These are phyloP conservation scores for Colletotrichum musae DNA, from an alignment of 2,329 filamentous ascomycete genomes.

Conservation along the genomic window DNA sequence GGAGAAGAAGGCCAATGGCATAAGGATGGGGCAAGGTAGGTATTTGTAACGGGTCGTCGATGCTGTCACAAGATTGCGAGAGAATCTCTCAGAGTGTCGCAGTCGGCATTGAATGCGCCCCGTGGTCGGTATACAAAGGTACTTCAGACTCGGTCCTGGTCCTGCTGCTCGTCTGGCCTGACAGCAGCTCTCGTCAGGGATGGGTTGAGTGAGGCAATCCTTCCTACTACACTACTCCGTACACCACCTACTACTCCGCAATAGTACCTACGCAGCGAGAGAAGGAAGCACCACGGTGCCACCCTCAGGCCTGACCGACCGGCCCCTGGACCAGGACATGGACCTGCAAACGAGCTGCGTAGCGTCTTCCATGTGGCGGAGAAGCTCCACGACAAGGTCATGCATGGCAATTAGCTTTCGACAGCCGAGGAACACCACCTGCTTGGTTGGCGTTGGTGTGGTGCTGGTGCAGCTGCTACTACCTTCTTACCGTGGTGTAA, in stretches of 20 bases:
- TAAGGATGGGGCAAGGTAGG: constrained; percentile 22
- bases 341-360: too few relatives aligned
- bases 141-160: constrained; percentile 31
- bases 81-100: constrained; percentile 23
- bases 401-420: constrained; percentile 3
- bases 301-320: constrained; percentile 14
- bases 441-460: constrained; percentile 13
- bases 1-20: background rate
- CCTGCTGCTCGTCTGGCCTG: constrained; percentile 11
- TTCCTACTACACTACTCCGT: background rate
- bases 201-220: too few relatives aligned
- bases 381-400: constrained; percentile 30
- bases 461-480: constrained; percentile 1
- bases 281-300: constrained; percentile 14
- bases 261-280: background rate
- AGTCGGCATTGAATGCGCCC: constrained; percentile 28
- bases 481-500: background rate
- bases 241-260: background rate
- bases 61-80: constrained; percentile 34
- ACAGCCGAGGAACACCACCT: constrained; percentile 32
- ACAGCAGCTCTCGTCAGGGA: too few relatives aligned
- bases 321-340: background rate
- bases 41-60: constrained; percentile 38
- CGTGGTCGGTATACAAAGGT: too few relatives aligned
- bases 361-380: constrained; percentile 17